Evolutionary conservation across 2,329 filamentous ascomycete genomes (phyloP).

Genomic region (Penicillium freii): DNA sequence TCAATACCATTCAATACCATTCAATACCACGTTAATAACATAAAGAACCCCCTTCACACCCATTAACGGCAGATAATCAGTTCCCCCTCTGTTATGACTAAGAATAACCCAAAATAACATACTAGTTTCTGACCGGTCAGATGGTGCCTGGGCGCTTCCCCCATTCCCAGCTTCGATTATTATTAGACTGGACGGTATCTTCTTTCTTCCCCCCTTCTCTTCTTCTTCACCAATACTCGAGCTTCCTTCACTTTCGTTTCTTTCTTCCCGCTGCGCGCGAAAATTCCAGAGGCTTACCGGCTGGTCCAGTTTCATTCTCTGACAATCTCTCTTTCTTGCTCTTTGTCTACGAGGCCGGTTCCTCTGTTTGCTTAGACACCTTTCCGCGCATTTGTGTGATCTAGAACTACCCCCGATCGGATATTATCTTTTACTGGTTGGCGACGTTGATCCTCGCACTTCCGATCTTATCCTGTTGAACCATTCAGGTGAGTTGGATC

Average conservation of each 20-base stretch:
- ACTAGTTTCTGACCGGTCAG: conserved; percentile 12
- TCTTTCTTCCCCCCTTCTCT: conserved; percentile 11
- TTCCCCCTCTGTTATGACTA: neutral
- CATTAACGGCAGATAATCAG: neutral
- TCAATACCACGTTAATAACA: neutral
- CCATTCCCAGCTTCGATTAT: conserved; percentile 16
- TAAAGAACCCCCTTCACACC: neutral
- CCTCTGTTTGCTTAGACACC: conserved; percentile 25
- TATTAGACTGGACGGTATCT: conserved; percentile 16
- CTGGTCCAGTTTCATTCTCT: conserved; percentile 38
- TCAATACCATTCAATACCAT: neutral
- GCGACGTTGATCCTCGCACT: conserved; percentile 10
- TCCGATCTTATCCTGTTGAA: conserved; percentile 9
- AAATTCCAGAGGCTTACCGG: conserved; percentile 34
- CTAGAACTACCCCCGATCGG: conserved; percentile 17
- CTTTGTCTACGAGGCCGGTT: conserved; percentile 36
- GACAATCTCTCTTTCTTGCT: conserved; percentile 30
- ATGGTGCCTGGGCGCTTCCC: conserved; percentile 5
- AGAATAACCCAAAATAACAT: conserved; percentile 8
- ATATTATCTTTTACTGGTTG: conserved; percentile 4
- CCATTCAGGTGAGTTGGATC: conserved; percentile 14
- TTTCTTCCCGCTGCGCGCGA: conserved; percentile 39
- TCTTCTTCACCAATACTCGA: conserved; percentile 18
- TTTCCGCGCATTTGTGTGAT: conserved; percentile 1
- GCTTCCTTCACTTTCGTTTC: conserved; percentile 27